Conservation (phyloP, 192 early-diverging fungal genomes). For the Rhizoclosmatium globosum region DNA sequence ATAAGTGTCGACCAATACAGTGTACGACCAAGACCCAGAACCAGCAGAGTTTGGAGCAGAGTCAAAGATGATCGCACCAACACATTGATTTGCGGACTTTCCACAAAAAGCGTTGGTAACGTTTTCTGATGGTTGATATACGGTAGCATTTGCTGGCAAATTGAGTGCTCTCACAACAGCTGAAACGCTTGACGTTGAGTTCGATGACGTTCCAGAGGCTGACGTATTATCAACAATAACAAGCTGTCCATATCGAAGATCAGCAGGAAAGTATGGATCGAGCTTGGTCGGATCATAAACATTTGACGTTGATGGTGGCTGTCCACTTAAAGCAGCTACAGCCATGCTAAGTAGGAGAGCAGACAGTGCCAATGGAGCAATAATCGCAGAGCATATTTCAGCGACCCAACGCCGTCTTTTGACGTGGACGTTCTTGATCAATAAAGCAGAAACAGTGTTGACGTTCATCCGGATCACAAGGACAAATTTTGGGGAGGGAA, state of each 20-base stretch:
- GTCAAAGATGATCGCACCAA: not conserved
- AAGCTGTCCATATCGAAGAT: not conserved
- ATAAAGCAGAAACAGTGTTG: not conserved
- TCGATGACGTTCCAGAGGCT: not conserved
- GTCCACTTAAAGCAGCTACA: not conserved
- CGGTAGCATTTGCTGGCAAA: not conserved
- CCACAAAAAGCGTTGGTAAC: not conserved
- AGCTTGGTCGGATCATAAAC: conserved; percentile 7
- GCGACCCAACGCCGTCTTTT: not conserved
- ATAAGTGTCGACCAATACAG: not conserved
- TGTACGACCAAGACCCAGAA: not conserved
- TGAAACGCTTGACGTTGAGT: not conserved
- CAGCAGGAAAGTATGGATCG: not conserved
- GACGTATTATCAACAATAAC: not conserved
- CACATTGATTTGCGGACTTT: not conserved
- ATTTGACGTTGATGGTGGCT: not conserved
- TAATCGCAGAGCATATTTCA: not conserved
- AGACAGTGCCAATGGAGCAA: not conserved
- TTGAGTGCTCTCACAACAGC: not conserved
- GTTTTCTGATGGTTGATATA: not conserved
- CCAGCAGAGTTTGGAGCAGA: not conserved
- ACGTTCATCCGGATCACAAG: not conserved
- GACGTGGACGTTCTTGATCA: conserved; percentile 1
- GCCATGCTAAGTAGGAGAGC: not conserved
- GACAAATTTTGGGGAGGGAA: no score